These are phyloP conservation scores for Didymellaceae sp. DNA, from an alignment of 2,329 filamentous ascomycete species.

Conservation along the genomic window DNA sequence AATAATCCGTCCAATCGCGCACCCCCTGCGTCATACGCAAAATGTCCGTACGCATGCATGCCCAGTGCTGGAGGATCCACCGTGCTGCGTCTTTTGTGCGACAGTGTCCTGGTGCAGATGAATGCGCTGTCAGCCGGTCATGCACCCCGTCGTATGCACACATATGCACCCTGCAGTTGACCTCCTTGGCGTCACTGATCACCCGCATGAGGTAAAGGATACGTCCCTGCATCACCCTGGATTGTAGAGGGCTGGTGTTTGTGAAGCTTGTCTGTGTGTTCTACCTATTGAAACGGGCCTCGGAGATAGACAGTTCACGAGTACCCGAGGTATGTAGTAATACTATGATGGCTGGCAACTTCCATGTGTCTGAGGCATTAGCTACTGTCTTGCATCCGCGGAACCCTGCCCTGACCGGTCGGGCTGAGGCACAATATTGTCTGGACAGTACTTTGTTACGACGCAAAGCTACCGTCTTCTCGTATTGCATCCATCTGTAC, in stretches of 20 bases:
- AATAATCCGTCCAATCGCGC: conserved; percentile 12
- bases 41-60: conserved; percentile 11
- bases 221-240: conserved; percentile 12
- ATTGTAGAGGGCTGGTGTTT: not conserved
- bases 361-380: not conserved
- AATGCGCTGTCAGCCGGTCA: conserved; percentile 3
- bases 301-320: not conserved
- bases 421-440: not conserved
- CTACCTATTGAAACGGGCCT: not conserved
- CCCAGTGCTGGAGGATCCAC: conserved; percentile 5
- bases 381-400: conserved; percentile 3
- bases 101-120: conserved; percentile 11
- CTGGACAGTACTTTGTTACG: not conserved
- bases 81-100: conserved; percentile 8
- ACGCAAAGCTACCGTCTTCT: not conserved
- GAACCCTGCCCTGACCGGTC: conserved; percentile 1
- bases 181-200: conserved; percentile 24
- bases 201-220: conserved; percentile 16
- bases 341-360: conserved; percentile 1
- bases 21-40: conserved; percentile 8
- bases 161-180: conserved; percentile 20
- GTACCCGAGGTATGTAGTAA: conserved; percentile 7
- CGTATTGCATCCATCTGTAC: not conserved
- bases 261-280: not conserved
- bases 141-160: conserved; percentile 14